Evolutionary conservation across 1,284 basidiomycete species (phyloP).

Genomic region (Leccinum pachyderme): DNA sequence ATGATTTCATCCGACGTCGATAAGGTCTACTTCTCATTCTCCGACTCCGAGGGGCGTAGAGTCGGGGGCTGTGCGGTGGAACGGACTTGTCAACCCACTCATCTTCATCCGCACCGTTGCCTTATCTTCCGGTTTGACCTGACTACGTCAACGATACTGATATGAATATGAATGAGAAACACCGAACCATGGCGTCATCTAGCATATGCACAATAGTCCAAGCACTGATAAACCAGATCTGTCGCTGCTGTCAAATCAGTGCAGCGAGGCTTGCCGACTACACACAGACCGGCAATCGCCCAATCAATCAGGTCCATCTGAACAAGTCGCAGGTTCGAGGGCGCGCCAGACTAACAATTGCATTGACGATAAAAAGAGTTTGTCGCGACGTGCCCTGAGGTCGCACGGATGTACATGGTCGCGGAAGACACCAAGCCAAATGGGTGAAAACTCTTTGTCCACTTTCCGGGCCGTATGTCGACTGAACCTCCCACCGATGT

Average conservation of each 20-base stretch:
- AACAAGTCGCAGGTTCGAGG: conserved; percentile 13
- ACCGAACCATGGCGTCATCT: conserved; percentile 17
- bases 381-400: neutral
- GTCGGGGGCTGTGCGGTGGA: conserved; percentile 9
- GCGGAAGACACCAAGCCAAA: conserved; percentile 10
- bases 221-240: conserved; percentile 10
- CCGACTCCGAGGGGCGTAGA: conserved; percentile 19
- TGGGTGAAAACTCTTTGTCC: conserved; percentile 13
- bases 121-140: conserved; percentile 15
- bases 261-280: conserved; percentile 4
- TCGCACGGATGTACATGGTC: conserved; percentile 4
- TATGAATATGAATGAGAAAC: conserved; percentile 19
- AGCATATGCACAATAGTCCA: neutral
- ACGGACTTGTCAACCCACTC: conserved; percentile 7
- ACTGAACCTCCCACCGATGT: conserved; percentile 8
- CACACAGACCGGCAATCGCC: conserved; percentile 4
- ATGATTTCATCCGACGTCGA: conserved; percentile 14
- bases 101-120: neutral
- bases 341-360: conserved; percentile 3
- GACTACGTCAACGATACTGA: conserved; percentile 6
- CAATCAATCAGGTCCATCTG: conserved; percentile 6
- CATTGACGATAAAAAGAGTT: neutral
- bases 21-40: conserved; percentile 12
- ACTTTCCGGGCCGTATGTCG: conserved; percentile 2
- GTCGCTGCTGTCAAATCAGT: conserved; percentile 15